Percentiles rank a stretch among this genome's conserved stretches.
These are phyloP conservation scores for Pythium graminicola DNA, from an alignment of 352 stramenopile genomes.

Conservation along the genomic window DNA sequence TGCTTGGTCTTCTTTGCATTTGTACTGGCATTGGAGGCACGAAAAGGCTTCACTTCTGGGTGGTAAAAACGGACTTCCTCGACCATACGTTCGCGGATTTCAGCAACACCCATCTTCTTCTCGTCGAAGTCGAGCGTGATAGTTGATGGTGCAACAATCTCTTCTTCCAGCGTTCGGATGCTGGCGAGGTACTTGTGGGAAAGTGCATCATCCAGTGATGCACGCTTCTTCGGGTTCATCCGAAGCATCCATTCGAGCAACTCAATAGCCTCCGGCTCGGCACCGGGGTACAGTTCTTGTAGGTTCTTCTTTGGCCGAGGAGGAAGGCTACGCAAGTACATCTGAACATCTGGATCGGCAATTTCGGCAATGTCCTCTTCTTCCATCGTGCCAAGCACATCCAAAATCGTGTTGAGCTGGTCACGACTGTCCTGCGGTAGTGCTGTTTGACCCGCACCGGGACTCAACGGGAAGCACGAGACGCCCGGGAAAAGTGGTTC, in stretches of 20 bases:
- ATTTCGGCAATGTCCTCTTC: slow-evolving; percentile 84
- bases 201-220: slow-evolving; percentile 71
- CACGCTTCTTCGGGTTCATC: slow-evolving; percentile 69
- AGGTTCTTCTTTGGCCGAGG: slow-evolving; percentile 77
- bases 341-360: slow-evolving; percentile 77
- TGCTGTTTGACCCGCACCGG: slow-evolving; percentile 69
- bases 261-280: slow-evolving; percentile 70
- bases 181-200: slow-evolving; percentile 81
- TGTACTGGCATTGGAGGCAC: not conserved
- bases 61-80: slow-evolving; percentile 77
- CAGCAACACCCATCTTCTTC: slow-evolving; percentile 71
- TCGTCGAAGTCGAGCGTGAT: slow-evolving; percentile 85
- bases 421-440: slow-evolving; percentile 86
- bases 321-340: slow-evolving; percentile 80
- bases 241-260: slow-evolving; percentile 82
- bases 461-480: slow-evolving; percentile 83
- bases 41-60: slow-evolving; percentile 26
- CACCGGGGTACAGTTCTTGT: slow-evolving; percentile 79
- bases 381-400: slow-evolving; percentile 91
- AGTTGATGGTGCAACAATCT: slow-evolving; percentile 73
- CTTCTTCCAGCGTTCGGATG: slow-evolving; percentile 80
- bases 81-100: slow-evolving; percentile 80
- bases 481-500: slow-evolving; percentile 77
- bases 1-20: slow-evolving; percentile 21
- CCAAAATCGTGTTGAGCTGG: slow-evolving; percentile 95